Base-by-base conservation (phyloP, 768 basidiomycete species). In the Russula foetens region DNA sequence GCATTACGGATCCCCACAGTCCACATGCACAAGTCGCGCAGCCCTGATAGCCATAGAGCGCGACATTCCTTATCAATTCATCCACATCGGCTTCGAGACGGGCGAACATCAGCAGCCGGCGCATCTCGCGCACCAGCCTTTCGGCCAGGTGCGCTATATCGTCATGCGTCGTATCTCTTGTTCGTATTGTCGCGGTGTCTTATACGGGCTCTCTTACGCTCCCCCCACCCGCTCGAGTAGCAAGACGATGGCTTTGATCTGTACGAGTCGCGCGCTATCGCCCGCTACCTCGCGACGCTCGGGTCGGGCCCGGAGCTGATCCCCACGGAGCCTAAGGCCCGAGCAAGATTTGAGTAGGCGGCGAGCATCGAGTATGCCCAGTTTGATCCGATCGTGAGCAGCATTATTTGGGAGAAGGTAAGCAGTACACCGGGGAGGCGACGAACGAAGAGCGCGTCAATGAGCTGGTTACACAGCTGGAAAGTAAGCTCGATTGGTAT, bases 341-440 rank as follows among this genome's bases (percentile, higher is more conserved):
- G 49, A 24, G 70, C 67, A 2, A 64, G 64, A 19, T 67, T 69
- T 41, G 69, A 70, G 47, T 65, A 69, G 53, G 74, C 70, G 2
- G 64, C 62, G 23, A 69, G 67, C 21, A 50, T 72, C 38, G 74
- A 75, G 58, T 53, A 44, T 39, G 1, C 47, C 17, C 39, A 61
- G 0, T 63, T 63, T 5, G 44, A 63, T 14, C 46, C 57, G 28
- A 5, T 28, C n/a, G 58, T 23, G 4, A 15, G 12, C 4, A 28
- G 3, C 12, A 46, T 60, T 29, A 23, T 0, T 0, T 0, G 62
- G 61, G 17, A 53, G 28, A 35, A 9, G 54, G 8, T 44, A 63
- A 63, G 33, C n/a, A 0, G 8, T 7, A 1, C 7, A 6, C 3
- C 1, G 62, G 62, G 45, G 0, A 7, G 15, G 2, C 0, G 21